Percentiles rank a stretch among this genome's conserved stretches.
Conservation (phyloP, 805 yeast genomes). For the Nakazawaea sp. region DNA sequence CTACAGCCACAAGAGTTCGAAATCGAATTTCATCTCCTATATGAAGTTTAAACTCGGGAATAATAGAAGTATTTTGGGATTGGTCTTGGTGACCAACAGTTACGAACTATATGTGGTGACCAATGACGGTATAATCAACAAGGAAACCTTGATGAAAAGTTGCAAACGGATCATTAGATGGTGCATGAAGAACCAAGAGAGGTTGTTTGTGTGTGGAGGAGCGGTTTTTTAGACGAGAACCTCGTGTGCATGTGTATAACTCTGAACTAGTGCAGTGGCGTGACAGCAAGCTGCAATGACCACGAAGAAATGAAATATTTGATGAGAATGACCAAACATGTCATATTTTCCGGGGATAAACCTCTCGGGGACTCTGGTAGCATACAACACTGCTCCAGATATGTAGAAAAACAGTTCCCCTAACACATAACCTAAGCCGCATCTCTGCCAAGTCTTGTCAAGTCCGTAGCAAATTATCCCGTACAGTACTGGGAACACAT, state of each 20-base stretch:
- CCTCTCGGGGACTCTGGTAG: slow-evolving; percentile 72
- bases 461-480: slow-evolving; percentile 47
- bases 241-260: background rate
- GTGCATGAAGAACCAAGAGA: slow-evolving; percentile 65
- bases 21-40: slow-evolving; percentile 18
- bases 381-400: slow-evolving; percentile 74
- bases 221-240: slow-evolving; percentile 39
- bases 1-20: background rate
- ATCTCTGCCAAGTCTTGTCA: slow-evolving; percentile 37
- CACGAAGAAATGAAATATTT: slow-evolving; percentile 72
- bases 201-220: slow-evolving; percentile 72
- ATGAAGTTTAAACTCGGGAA: slow-evolving; percentile 18
- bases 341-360: slow-evolving; percentile 59
- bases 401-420: slow-evolving; percentile 73
- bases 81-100: slow-evolving; percentile 23
- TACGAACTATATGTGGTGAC: slow-evolving; percentile 61
- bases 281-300: slow-evolving; percentile 75
- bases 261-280: slow-evolving; percentile 45
- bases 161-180: slow-evolving; percentile 64
- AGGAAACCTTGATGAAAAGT: slow-evolving; percentile 50
- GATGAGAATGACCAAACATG: slow-evolving; percentile 76
- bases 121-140: slow-evolving; percentile 45
- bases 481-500: slow-evolving; percentile 58
- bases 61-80: slow-evolving; percentile 16
- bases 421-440: slow-evolving; percentile 55